A percentile compares a stretch with the other conserved stretches of the same genome.
phyloP scores from a whole-genome alignment of 192 early-diverging fungal species.

The Coemansia erecta region DNA sequence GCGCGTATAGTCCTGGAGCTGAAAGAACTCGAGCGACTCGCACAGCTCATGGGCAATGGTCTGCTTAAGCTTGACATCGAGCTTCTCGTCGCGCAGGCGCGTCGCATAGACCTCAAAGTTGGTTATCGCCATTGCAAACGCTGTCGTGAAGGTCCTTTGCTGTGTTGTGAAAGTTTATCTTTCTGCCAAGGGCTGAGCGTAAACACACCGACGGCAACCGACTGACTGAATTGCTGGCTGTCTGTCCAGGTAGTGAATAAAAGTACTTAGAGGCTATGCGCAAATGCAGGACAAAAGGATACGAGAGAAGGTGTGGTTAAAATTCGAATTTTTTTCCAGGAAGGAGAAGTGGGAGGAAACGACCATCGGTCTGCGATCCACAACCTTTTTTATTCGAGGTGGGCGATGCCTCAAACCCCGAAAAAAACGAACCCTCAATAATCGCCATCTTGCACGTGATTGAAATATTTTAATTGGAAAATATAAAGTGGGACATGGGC shows the following conservation, averaged over 20 bases:
- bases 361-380: neutral
- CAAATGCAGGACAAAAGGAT: neutral
- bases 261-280: neutral
- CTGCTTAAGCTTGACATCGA: slow-evolving; percentile 66
- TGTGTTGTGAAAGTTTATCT: neutral
- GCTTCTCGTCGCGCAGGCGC: slow-evolving; percentile 52
- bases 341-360: neutral
- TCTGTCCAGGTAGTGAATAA: neutral
- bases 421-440: slow-evolving; percentile 4
- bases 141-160: neutral
- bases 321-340: neutral
- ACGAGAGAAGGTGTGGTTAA: no score
- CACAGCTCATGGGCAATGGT: slow-evolving; percentile 81
- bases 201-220: no score
- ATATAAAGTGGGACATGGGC: no score
- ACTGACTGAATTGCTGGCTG: no score
- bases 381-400: neutral
- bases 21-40: slow-evolving; percentile 89
- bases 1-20: slow-evolving; percentile 78
- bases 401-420: neutral
- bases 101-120: slow-evolving; percentile 58
- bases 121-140: slow-evolving; percentile 33
- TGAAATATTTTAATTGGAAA: neutral
- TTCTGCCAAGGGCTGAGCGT: no score
- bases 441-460: neutral